phyloP scores from a whole-genome alignment of 331 rosid genomes.

The Cucumis variabilis region DNA sequence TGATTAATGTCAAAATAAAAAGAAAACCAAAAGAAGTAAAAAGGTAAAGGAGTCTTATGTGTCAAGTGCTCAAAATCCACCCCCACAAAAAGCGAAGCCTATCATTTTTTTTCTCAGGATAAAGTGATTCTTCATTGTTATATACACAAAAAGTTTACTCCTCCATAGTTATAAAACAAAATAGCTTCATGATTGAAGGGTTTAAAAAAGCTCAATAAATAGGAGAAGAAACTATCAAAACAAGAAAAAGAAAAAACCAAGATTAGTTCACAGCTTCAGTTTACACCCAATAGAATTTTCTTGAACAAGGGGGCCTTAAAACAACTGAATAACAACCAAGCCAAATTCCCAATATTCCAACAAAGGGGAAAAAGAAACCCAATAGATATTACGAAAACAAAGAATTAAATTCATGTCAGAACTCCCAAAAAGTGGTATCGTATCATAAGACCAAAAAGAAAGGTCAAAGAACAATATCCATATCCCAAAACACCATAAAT shows the following conservation, averaged over 20 bases:
- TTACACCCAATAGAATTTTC: background rate
- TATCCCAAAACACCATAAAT: too few relatives aligned
- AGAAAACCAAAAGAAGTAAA: constrained; percentile 21
- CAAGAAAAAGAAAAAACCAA: background rate
- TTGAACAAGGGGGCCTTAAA: background rate
- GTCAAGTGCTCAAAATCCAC: constrained; percentile 28
- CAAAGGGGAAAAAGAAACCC: background rate
- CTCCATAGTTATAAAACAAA: constrained; percentile 17
- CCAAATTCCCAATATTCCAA: constrained; percentile 9
- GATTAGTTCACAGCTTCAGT: background rate
- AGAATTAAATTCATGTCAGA: constrained; percentile 16
- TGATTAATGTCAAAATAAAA: constrained; percentile 37
- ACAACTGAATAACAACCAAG: background rate
- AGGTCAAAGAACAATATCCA: too few relatives aligned
- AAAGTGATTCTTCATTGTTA: constrained; percentile 31
- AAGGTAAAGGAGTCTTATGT: constrained; percentile 22
- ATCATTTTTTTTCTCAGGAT: background rate
- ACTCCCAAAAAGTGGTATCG: background rate
- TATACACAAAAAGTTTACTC: constrained; percentile 14
- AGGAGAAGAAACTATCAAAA: background rate
- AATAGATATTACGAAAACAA: background rate
- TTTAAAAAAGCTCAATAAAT: constrained; percentile 13
- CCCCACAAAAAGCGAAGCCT: too few relatives aligned
- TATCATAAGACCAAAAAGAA: too few relatives aligned
- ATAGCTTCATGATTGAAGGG: constrained; percentile 23